phyloP scores from a whole-genome alignment of 768 basidiomycete species.

The Boletus patriciae region DNA sequence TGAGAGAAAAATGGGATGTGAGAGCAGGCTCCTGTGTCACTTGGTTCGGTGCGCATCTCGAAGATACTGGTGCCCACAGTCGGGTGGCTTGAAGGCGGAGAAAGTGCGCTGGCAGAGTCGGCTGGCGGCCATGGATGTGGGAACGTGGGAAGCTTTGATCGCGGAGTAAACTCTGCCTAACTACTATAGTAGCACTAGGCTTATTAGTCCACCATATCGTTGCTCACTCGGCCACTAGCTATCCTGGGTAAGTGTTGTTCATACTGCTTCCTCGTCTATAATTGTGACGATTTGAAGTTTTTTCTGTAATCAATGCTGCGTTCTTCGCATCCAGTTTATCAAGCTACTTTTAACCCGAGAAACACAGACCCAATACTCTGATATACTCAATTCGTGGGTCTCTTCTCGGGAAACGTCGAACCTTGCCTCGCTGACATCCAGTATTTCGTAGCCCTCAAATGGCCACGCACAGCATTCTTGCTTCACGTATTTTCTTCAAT shows the following conservation, averaged over 20 bases:
- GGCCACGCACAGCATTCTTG: conserved; percentile 24
- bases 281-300: conserved; percentile 5
- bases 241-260: conserved; percentile 12
- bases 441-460: conserved; percentile 16
- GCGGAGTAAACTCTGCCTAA: no score
- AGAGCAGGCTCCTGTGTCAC: no score
- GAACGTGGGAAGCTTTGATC: no score
- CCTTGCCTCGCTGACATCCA: background rate
- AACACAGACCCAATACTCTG: conserved; percentile 13
- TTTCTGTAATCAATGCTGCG: conserved; percentile 20
- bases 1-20: no score
- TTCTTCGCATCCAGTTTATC: background rate
- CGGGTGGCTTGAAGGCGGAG: no score
- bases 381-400: conserved; percentile 20
- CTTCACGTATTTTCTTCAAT: conserved; percentile 28
- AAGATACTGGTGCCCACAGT: no score
- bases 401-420: background rate
- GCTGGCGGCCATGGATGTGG: no score
- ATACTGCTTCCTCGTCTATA: background rate
- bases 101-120: no score
- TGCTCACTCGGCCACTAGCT: no score
- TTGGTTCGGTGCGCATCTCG: no score
- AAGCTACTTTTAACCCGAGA: background rate
- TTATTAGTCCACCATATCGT: no score
- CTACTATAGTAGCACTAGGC: no score